A percentile compares a stretch with the other conserved stretches of the same genome.
Conservation (phyloP, 805 yeast genomes). For the Citeromyces nyonsensis region DNA sequence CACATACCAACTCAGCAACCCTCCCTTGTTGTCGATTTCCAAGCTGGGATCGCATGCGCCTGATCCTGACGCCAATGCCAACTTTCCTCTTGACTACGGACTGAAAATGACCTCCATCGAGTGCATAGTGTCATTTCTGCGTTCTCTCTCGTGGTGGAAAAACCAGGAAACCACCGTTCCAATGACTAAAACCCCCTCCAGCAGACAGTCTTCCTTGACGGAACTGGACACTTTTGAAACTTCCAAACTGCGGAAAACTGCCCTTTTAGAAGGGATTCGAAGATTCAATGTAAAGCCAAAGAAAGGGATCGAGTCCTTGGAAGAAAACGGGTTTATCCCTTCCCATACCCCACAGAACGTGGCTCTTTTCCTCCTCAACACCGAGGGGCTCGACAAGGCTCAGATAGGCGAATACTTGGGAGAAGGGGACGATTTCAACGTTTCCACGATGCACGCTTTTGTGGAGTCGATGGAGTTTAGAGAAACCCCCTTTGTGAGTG, state of each 20-base stretch:
- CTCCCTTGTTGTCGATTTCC: slow-evolving; percentile 64
- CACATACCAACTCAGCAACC: slow-evolving; percentile 56
- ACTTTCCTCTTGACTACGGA: slow-evolving; percentile 69
- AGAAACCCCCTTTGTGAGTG: slow-evolving; percentile 59
- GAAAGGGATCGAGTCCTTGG: slow-evolving; percentile 52
- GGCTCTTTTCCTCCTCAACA: slow-evolving; percentile 55
- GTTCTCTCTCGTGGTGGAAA: slow-evolving; percentile 68
- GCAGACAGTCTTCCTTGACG: neutral
- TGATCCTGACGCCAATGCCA: slow-evolving; percentile 32
- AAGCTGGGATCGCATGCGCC: slow-evolving; percentile 40
- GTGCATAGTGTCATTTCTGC: slow-evolving; percentile 66
- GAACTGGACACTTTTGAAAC: slow-evolving; percentile 78
- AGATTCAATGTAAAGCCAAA: slow-evolving; percentile 79
- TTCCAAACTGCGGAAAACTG: slow-evolving; percentile 70
- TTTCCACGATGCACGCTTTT: slow-evolving; percentile 83
- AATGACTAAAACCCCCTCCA: slow-evolving; percentile 1
- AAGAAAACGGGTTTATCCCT: slow-evolving; percentile 47
- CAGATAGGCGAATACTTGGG: slow-evolving; percentile 87
- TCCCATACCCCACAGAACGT: slow-evolving; percentile 49
- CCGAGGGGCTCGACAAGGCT: slow-evolving; percentile 67
- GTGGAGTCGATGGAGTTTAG: slow-evolving; percentile 78
- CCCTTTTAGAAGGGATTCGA: slow-evolving; percentile 59
- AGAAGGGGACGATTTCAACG: slow-evolving; percentile 66
- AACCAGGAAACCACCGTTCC: slow-evolving; percentile 12
- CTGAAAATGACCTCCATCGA: slow-evolving; percentile 70